A percentile compares a stretch with the other conserved stretches of the same genome.
Evolutionary conservation across 306 rosid genomes (phyloP).

Genomic region (Aeschynomene evenia): DNA sequence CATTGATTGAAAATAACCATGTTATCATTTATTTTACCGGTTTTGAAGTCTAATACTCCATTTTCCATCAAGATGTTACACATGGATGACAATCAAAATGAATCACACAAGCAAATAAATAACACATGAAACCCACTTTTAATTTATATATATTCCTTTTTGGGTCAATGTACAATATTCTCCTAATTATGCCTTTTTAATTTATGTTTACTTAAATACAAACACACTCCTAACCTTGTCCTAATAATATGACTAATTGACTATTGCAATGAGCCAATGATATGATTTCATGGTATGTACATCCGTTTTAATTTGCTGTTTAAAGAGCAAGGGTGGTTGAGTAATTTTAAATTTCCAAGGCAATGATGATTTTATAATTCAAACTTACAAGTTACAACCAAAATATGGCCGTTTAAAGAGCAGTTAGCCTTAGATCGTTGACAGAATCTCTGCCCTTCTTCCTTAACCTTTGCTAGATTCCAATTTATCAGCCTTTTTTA

Average conservation of each 20-base stretch:
- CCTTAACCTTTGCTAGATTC: neutral
- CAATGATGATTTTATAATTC: neutral
- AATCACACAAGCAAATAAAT: neutral
- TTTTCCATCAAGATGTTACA: neutral
- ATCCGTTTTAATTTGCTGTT: neutral
- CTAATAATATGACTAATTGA: neutral
- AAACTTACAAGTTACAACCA: neutral
- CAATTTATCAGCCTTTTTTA: neutral
- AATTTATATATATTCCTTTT: neutral
- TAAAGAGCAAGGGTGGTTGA: neutral
- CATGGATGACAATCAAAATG: neutral
- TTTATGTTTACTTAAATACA: neutral
- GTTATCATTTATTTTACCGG: neutral
- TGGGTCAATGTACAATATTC: neutral
- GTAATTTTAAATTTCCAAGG: neutral
- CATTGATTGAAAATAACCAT: neutral
- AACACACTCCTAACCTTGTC: neutral
- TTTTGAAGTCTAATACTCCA: neutral
- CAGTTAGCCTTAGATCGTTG: neutral
- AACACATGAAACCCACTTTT: neutral
- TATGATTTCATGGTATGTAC: neutral
- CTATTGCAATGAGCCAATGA: no score
- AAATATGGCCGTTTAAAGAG: constrained; percentile 16
- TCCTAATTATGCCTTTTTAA: no score
- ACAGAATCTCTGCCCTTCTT: neutral